Conservation (phyloP, 1,139 yeast species). For the Yamadazyma atmosphaerica region DNA sequence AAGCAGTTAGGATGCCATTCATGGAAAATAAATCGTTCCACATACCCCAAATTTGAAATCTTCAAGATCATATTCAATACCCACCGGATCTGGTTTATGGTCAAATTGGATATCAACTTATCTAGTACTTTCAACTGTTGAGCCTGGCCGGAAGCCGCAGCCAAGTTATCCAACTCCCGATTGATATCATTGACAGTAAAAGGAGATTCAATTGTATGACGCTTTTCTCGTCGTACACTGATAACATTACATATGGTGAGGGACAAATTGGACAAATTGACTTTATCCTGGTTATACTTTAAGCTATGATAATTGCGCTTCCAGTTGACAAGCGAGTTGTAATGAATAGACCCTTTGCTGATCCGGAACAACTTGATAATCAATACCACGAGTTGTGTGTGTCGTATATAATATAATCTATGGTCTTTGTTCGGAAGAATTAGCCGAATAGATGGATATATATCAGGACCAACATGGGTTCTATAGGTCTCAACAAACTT, state of each 20-base stretch:
- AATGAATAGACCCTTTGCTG: constrained; percentile 37
- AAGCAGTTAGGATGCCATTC: constrained; percentile 84
- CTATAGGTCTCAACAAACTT: constrained; percentile 63
- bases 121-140: constrained; percentile 44
- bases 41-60: constrained; percentile 54
- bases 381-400: constrained; percentile 48
- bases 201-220: constrained; percentile 27
- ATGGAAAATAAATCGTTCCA: constrained; percentile 61
- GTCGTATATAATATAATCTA: constrained; percentile 55
- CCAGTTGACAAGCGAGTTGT: constrained; percentile 38
- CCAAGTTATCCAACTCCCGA: constrained; percentile 46
- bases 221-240: constrained; percentile 45
- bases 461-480: constrained; percentile 64
- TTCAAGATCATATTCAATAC: constrained; percentile 67
- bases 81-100: constrained; percentile 68
- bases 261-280: constrained; percentile 43
- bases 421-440: constrained; percentile 63
- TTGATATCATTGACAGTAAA: constrained; percentile 62
- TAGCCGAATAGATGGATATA: constrained; percentile 66
- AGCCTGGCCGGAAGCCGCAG: constrained; percentile 37
- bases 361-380: constrained; percentile 36
- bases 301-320: constrained; percentile 34
- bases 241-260: constrained; percentile 45
- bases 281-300: constrained; percentile 23
- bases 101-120: constrained; percentile 55